These are phyloP conservation scores for Globisporangium nagaii DNA, from an alignment of 352 stramenopile species.

Conservation along the genomic window DNA sequence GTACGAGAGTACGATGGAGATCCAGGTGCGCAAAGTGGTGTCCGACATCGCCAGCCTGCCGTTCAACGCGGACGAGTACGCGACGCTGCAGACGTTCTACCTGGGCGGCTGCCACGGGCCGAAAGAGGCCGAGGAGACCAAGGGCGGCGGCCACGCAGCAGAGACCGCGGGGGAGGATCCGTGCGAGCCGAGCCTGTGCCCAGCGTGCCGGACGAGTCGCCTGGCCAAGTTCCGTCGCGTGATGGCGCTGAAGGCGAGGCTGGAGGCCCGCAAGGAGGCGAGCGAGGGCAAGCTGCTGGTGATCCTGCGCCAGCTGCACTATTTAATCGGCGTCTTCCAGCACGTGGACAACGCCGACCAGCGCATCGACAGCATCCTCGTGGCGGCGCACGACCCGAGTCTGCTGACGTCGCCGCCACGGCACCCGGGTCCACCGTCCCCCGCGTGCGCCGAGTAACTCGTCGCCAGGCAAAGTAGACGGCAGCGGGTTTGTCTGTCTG, in stretches of 20 bases:
- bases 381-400: slow-evolving; percentile 36
- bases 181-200: slow-evolving; percentile 23
- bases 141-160: neutral
- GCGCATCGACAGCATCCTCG: slow-evolving; percentile 53
- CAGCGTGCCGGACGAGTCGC: slow-evolving; percentile 39
- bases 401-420: slow-evolving; percentile 11
- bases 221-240: slow-evolving; percentile 49
- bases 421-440: slow-evolving; percentile 13
- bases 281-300: slow-evolving; percentile 40
- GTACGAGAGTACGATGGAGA: slow-evolving; percentile 69
- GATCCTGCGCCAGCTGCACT: slow-evolving; percentile 65
- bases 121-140: slow-evolving; percentile 10
- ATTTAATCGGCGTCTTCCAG: slow-evolving; percentile 66
- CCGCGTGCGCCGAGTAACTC: neutral
- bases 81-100: slow-evolving; percentile 57
- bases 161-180: slow-evolving; percentile 15
- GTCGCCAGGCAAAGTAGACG: no score
- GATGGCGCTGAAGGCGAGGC: slow-evolving; percentile 46
- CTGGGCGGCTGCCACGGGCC: slow-evolving; percentile 40
- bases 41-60: slow-evolving; percentile 53
- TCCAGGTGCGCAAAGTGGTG: slow-evolving; percentile 64
- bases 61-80: slow-evolving; percentile 63
- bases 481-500: no score
- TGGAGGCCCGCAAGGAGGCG: slow-evolving; percentile 31
- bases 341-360: slow-evolving; percentile 57